phyloP scores from a whole-genome alignment of 1,284 basidiomycete species.

The Macrocystidia cucumis region DNA sequence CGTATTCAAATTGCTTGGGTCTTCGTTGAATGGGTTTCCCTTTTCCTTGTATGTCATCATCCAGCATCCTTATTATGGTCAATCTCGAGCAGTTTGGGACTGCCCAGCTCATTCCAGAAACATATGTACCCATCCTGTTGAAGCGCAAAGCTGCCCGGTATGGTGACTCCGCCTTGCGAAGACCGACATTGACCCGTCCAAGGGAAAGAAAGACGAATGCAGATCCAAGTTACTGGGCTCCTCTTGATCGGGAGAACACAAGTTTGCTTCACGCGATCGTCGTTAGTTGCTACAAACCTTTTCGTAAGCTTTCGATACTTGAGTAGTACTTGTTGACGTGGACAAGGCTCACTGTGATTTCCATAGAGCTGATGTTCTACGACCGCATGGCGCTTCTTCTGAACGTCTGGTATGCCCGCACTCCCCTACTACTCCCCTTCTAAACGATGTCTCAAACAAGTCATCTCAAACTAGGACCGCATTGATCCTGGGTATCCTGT shows the following conservation, averaged over 20 bases:
- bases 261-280: slow-evolving; percentile 38
- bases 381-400: slow-evolving; percentile 76
- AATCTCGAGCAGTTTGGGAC: slow-evolving; percentile 12
- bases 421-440: not conserved
- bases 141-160: slow-evolving; percentile 47
- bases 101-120: slow-evolving; percentile 65
- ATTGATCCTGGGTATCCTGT: slow-evolving; percentile 69
- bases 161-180: slow-evolving; percentile 19
- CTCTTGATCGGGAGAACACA: slow-evolving; percentile 39
- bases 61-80: no score
- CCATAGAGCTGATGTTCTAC: slow-evolving; percentile 53
- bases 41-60: slow-evolving; percentile 41
- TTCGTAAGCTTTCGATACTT: slow-evolving; percentile 49
- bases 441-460: not conserved
- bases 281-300: slow-evolving; percentile 58
- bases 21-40: slow-evolving; percentile 34
- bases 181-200: no score
- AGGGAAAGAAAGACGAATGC: slow-evolving; percentile 53
- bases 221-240: slow-evolving; percentile 46
- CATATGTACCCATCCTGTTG: slow-evolving; percentile 60
- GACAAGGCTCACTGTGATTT: no score
- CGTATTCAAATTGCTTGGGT: slow-evolving; percentile 61
- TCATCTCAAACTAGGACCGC: slow-evolving; percentile 24
- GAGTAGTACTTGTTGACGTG: no score
- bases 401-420: slow-evolving; percentile 44